These are phyloP conservation scores for Zasmidium angulare DNA, from an alignment of 2,329 filamentous ascomycete genomes.

Conservation along the genomic window DNA sequence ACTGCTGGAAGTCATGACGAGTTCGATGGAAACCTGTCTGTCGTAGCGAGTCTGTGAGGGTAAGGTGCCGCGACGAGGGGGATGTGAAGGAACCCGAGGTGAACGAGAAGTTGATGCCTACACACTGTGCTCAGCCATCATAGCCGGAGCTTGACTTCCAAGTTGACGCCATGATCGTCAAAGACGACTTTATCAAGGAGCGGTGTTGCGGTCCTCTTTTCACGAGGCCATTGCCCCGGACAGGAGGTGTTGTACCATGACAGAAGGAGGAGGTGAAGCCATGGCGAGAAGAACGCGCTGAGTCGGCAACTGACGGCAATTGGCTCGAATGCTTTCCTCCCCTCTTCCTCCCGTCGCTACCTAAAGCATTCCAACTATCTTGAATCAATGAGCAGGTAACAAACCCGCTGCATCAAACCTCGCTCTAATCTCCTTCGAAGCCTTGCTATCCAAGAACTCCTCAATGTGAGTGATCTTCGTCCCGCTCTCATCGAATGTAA, in stretches of 20 bases:
- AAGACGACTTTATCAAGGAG: background rate
- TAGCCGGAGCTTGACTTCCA: too few relatives aligned
- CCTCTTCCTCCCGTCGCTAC: too few relatives aligned
- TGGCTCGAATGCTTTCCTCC: too few relatives aligned
- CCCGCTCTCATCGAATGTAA: conserved; percentile 17
- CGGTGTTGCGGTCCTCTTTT: too few relatives aligned
- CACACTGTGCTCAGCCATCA: too few relatives aligned
- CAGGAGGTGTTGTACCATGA: too few relatives aligned
- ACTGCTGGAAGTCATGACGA: background rate
- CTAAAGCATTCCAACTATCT: too few relatives aligned
- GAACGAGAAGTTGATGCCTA: background rate
- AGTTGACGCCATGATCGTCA: too few relatives aligned
- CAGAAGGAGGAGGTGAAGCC: background rate
- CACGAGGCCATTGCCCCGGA: too few relatives aligned
- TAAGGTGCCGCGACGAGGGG: background rate
- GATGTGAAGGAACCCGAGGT: background rate
- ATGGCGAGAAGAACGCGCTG: background rate
- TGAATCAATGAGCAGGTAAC: too few relatives aligned
- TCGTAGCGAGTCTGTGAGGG: background rate
- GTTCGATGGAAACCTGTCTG: too few relatives aligned
- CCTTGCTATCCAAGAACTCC: conserved; percentile 21
- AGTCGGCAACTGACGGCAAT: background rate
- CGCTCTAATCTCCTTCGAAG: background rate
- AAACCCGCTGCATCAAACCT: background rate
- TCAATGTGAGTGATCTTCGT: conserved; percentile 17